These are phyloP conservation scores for Kodamaea laetipori DNA, from an alignment of 805 yeast genomes.

Conservation along the genomic window DNA sequence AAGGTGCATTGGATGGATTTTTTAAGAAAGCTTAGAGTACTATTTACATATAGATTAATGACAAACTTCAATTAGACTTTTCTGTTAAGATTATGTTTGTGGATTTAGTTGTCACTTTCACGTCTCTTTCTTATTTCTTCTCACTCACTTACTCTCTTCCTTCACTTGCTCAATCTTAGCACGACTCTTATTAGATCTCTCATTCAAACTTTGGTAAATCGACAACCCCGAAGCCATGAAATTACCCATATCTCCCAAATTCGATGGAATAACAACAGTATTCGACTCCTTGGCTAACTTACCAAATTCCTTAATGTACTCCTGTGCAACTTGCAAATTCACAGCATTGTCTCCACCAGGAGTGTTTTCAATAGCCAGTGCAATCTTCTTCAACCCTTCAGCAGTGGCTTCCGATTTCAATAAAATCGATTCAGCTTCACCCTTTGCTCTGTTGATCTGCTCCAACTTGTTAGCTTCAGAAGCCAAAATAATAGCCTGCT, in stretches of 20 bases:
- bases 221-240: constrained; percentile 78
- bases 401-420: constrained; percentile 74
- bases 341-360: constrained; percentile 79
- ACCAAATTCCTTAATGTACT: constrained; percentile 78
- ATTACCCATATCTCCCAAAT: constrained; percentile 70
- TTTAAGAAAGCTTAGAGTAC: constrained; percentile 43
- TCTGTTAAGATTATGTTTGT: too few species aligned
- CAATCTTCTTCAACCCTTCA: constrained; percentile 62
- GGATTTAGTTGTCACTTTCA: too few species aligned
- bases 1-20: constrained; percentile 71
- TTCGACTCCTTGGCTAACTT: constrained; percentile 81
- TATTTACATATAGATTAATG: background rate
- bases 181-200: constrained; percentile 9
- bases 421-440: constrained; percentile 70
- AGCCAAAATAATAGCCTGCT: constrained; percentile 67
- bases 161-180: too few species aligned
- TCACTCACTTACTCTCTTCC: too few species aligned
- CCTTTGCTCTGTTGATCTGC: constrained; percentile 66
- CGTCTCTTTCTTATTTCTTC: too few species aligned
- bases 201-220: constrained; percentile 57
- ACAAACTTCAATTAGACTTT: too few species aligned
- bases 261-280: constrained; percentile 76
- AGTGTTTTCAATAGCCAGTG: constrained; percentile 65
- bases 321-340: constrained; percentile 77
- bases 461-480: constrained; percentile 70